A percentile compares a stretch with the other conserved stretches of the same genome.
These are phyloP conservation scores for Vanilla planifolia DNA, from an alignment of 106 monocot genomes.

Conservation along the genomic window DNA sequence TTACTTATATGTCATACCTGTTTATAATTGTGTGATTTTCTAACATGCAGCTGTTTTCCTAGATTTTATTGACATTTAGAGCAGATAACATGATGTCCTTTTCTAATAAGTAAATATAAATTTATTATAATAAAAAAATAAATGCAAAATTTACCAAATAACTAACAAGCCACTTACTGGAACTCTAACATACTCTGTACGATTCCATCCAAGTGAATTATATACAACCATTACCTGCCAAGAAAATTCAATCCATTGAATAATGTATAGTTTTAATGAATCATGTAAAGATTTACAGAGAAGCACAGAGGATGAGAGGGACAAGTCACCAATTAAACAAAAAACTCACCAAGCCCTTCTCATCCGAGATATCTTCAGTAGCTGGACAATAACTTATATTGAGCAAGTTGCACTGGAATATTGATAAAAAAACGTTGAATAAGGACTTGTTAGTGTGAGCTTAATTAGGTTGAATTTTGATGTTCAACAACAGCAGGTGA, in stretches of 20 bases:
- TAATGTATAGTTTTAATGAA: background rate
- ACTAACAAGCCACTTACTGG: constrained; percentile 21
- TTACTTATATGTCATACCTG: too few relatives aligned
- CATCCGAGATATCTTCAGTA: constrained; percentile 45
- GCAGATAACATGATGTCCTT: too few relatives aligned
- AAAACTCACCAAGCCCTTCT: constrained; percentile 45
- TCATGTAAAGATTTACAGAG: background rate
- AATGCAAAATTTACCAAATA: background rate
- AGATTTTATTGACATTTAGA: too few relatives aligned
- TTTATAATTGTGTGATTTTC: too few relatives aligned
- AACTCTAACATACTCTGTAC: constrained; percentile 30
- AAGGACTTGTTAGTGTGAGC: too few relatives aligned
- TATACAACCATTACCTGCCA: constrained; percentile 43
- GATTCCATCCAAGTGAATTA: constrained; percentile 48
- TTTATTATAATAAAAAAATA: background rate
- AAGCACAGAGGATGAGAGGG: background rate
- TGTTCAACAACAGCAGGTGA: too few relatives aligned
- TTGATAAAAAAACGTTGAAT: constrained; percentile 9
- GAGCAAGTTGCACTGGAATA: constrained; percentile 57
- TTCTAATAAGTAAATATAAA: too few relatives aligned
- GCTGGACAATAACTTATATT: constrained; percentile 81
- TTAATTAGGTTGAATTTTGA: too few relatives aligned
- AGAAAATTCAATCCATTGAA: background rate
- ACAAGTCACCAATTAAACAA: background rate
- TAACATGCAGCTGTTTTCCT: too few relatives aligned